A percentile compares a stretch with the other conserved stretches of the same genome.
Conservation (phyloP, 2,329 filamentous ascomycete species). For the Furcasterigmium sp. region DNA sequence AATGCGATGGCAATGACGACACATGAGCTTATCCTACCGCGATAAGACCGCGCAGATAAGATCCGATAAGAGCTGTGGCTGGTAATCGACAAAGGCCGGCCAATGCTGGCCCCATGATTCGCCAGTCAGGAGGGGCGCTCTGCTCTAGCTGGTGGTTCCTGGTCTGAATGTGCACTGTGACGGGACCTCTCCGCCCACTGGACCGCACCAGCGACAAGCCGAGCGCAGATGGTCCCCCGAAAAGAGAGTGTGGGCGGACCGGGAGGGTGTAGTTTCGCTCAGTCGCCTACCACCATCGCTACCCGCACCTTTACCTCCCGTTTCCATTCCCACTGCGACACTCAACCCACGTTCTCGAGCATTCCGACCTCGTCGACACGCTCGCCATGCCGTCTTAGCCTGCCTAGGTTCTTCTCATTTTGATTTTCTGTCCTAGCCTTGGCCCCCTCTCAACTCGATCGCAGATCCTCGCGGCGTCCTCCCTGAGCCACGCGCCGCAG, state of each 20-base stretch:
- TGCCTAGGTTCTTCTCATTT: no score
- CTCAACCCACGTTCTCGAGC: no score
- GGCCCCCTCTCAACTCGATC: no score
- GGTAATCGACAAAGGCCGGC: background rate
- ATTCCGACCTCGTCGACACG: no score
- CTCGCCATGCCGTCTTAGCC: no score
- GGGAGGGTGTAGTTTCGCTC: background rate
- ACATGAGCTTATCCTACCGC: background rate
- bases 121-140: background rate
- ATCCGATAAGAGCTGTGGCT: background rate
- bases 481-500: no score
- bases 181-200: conserved; percentile 2
- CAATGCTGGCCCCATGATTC: background rate
- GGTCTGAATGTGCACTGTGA: background rate
- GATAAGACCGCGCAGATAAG: background rate
- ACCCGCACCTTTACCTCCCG: no score
- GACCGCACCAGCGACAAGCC: background rate
- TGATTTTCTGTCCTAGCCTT: no score
- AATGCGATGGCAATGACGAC: background rate
- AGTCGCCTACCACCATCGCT: background rate
- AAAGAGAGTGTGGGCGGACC: no score
- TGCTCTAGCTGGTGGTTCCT: background rate
- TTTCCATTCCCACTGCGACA: no score
- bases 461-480: no score
- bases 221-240: background rate